A percentile compares a stretch with the other conserved stretches of the same genome.
phyloP scores from a whole-genome alignment of 305 asterid genomes.

The Salvia sclarea region DNA sequence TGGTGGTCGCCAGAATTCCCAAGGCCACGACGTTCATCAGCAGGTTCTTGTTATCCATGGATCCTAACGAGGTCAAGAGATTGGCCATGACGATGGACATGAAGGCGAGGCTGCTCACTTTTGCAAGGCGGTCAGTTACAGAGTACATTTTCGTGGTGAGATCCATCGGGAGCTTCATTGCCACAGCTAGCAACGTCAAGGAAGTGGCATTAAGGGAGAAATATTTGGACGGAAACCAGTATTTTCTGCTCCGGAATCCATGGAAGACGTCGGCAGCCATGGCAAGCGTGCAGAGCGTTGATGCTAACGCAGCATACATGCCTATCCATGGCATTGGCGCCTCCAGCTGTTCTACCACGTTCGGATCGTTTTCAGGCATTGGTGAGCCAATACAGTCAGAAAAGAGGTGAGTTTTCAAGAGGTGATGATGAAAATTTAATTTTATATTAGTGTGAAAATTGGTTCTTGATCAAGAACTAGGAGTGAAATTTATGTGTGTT shows the following conservation, averaged over 20 bases:
- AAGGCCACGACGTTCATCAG: slow-evolving; percentile 41
- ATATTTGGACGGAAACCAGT: slow-evolving; percentile 47
- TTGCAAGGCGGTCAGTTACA: slow-evolving; percentile 37
- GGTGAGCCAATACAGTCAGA: no score
- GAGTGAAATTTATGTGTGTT: no score
- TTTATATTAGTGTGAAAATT: no score
- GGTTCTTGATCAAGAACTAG: no score
- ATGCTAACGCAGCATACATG: slow-evolving; percentile 39
- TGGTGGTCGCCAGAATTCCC: slow-evolving; percentile 41
- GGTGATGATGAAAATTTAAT: no score
- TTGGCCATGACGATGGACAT: slow-evolving; percentile 44
- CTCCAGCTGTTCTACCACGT: slow-evolving; percentile 22
- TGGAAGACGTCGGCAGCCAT: slow-evolving; percentile 44
- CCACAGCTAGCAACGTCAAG: slow-evolving; percentile 38
- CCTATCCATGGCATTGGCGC: slow-evolving; percentile 33
- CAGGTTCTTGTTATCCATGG: slow-evolving; percentile 36
- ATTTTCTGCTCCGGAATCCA: slow-evolving; percentile 33
- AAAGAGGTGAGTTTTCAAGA: no score
- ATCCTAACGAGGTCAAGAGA: slow-evolving; percentile 40
- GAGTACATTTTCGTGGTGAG: slow-evolving; percentile 44
- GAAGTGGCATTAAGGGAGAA: slow-evolving; percentile 46
- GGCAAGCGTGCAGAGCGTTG: slow-evolving; percentile 38
- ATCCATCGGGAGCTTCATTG: slow-evolving; percentile 51
- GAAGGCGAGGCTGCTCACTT: slow-evolving; percentile 45
- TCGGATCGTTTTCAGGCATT: no score